Evolutionary conservation across 2,329 filamentous ascomycete species (phyloP), one percentile per base, ranked within the genome.

Genomic region (Colletotrichum sp.): DNA sequence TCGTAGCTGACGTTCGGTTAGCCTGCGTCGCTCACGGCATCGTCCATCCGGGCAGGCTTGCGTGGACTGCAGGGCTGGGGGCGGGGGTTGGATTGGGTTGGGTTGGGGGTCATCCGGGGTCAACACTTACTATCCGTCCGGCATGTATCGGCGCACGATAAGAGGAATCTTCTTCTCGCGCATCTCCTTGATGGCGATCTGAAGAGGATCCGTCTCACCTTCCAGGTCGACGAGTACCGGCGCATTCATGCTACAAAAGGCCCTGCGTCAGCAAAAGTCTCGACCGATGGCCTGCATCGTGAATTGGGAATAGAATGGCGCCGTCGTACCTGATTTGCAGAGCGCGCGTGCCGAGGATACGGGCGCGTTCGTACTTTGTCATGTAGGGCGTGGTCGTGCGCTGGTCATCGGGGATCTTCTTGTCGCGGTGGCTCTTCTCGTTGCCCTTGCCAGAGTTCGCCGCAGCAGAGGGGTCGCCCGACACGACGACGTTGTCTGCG

Each of bases 131-230:
- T 92, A 98, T 88, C 97, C 97, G 87, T 99, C 97, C 26, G 97
- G 97, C 83, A 99, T 91, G 87, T 98, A 99, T 82, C 97, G 92
- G 84, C 97, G 92, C 78, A 99, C 95, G 73, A 99, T 97, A 76
- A 99, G 87, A 28, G 97, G 97, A 71, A 99, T 98, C 91, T 99
- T 99, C 91, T 98, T 98, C 88, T 98, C 96, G 78, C 95, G 92
- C 84, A 99, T 89, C 87, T 99, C 97, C 87, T 98, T 98, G 85
- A 98, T 94, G 28, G 97, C 97, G 83, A 99, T 98, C 86, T 98
- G 96, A 71, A 99, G 89, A 59, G 97, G 97, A 87, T 99, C 97
- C 67, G 97, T 98, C 89, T 98, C 96, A 82, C 97, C 97, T 85
- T 98, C 97, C 38, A 98, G 91, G 83, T 99, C 97, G 68, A 99